Percentiles rank a stretch among this genome's conserved stretches.
Conservation (phyloP, 2,329 filamentous ascomycete species). For the Pestalotiopsis fici region DNA sequence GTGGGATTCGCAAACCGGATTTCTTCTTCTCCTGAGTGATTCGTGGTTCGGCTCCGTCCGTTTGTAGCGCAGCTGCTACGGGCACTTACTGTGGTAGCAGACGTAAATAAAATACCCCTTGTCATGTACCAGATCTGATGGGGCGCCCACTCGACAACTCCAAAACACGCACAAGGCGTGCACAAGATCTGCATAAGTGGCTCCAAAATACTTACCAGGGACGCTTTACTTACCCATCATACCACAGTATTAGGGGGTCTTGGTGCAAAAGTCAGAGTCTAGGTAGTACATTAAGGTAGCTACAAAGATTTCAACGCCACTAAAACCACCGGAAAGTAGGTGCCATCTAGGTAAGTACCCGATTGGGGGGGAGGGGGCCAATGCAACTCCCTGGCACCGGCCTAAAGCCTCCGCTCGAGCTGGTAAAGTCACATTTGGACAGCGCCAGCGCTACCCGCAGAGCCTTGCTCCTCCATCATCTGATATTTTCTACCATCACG, state of each 20-base stretch:
- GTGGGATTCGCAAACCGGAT: not conserved
- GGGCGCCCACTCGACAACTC: too few species aligned
- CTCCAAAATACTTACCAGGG: too few species aligned
- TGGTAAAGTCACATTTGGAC: not conserved
- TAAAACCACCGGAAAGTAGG: not conserved
- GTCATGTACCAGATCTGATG: too few species aligned
- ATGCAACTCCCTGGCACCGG: not conserved
- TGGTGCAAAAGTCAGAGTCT: not conserved
- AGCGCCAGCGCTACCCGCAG: not conserved
- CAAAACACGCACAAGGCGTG: too few species aligned
- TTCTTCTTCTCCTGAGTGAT: not conserved
- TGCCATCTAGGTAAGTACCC: too few species aligned
- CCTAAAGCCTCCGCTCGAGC: not conserved
- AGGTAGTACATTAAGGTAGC: not conserved
- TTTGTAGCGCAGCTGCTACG: not conserved
- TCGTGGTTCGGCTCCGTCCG: not conserved
- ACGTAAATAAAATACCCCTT: too few species aligned
- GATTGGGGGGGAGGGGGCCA: not conserved
- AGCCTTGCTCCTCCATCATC: constrained; percentile 3
- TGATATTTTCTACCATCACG: constrained; percentile 4
- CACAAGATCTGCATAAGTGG: too few species aligned
- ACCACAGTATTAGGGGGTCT: not conserved
- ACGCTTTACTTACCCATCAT: too few species aligned
- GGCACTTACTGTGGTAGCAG: too few species aligned
- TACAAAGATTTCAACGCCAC: not conserved